Evolutionary conservation across 2,329 filamentous ascomycete species (phyloP).

Genomic region (Mycosphaerella arachidis): DNA sequence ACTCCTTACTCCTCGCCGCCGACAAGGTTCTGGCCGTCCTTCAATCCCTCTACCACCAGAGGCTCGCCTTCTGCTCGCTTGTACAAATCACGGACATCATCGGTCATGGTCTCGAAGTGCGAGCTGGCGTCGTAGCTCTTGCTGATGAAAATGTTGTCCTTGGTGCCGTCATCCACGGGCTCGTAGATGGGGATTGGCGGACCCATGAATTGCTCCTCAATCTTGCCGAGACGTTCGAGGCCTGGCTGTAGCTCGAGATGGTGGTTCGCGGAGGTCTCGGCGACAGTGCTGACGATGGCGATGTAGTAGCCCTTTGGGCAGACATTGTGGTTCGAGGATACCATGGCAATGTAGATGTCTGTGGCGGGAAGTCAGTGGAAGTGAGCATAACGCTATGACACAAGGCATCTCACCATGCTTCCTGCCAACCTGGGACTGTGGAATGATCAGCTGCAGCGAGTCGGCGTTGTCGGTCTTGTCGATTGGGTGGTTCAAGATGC

Average conservation of each 20-base stretch:
- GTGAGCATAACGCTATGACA: not conserved
- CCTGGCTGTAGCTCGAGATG: constrained; percentile 91
- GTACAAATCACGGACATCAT: constrained; percentile 95
- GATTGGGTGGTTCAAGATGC: constrained; percentile 92
- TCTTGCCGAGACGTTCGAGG: constrained; percentile 83
- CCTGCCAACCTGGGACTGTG: constrained; percentile 92
- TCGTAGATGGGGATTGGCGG: constrained; percentile 91
- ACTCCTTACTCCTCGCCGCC: constrained; percentile 53
- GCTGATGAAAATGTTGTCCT: constrained; percentile 93
- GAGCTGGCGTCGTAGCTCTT: constrained; percentile 98
- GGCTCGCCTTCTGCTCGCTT: constrained; percentile 75
- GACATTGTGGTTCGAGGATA: constrained; percentile 94
- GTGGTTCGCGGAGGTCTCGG: constrained; percentile 86
- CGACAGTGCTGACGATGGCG: constrained; percentile 95
- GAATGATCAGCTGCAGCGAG: constrained; percentile 92
- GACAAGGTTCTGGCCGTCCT: constrained; percentile 70
- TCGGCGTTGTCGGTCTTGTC: constrained; percentile 84
- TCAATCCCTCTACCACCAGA: constrained; percentile 79
- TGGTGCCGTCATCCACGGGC: constrained; percentile 73
- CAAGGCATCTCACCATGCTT: constrained; percentile 70
- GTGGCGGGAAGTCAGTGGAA: constrained; percentile 8
- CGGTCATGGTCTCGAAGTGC: constrained; percentile 92
- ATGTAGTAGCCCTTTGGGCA: constrained; percentile 99
- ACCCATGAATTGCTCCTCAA: constrained; percentile 97
- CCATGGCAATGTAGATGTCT: constrained; percentile 97